Evolutionary conservation across 2,329 filamentous ascomycete genomes (phyloP).

Genomic region (Neospermospora avenae): DNA sequence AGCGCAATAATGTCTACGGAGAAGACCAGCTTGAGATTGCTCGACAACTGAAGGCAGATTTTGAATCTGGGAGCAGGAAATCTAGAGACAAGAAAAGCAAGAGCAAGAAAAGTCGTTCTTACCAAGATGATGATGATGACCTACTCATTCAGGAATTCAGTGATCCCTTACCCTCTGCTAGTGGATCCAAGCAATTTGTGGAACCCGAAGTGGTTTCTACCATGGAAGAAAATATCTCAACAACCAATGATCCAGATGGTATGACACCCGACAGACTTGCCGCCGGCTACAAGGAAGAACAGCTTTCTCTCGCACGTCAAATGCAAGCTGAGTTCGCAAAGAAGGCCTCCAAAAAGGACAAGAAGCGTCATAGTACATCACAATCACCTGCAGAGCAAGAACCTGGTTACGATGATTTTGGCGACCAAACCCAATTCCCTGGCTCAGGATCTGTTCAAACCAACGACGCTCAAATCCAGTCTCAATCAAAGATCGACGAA

Average conservation of each 20-base stretch:
- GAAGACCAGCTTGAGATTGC: conserved; percentile 32
- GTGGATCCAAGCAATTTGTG: neutral
- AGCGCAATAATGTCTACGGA: conserved; percentile 23
- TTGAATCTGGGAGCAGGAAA: conserved; percentile 25
- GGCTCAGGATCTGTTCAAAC: conserved; percentile 7
- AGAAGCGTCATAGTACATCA: conserved; percentile 27
- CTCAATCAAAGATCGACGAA: conserved; percentile 7
- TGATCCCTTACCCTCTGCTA: neutral
- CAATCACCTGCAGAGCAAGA: conserved; percentile 24
- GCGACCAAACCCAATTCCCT: conserved; percentile 9
- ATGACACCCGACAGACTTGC: conserved; percentile 20
- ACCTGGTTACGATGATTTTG: conserved; percentile 21
- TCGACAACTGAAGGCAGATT: conserved; percentile 29
- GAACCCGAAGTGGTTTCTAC: neutral
- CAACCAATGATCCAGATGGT: conserved; percentile 3
- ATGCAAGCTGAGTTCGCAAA: conserved; percentile 29
- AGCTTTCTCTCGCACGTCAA: conserved; percentile 30
- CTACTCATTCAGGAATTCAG: conserved; percentile 1
- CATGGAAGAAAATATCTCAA: neutral
- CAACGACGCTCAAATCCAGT: conserved; percentile 2
- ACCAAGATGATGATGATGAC: conserved; percentile 16
- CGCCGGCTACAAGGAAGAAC: conserved; percentile 29
- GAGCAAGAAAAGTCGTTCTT: conserved; percentile 20
- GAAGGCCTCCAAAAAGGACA: conserved; percentile 38
- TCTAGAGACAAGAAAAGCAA: conserved; percentile 35